Percentiles rank a stretch among this genome's conserved stretches.
phyloP scores from a whole-genome alignment of 768 basidiomycete genomes.

The Leccinum imitatum region DNA sequence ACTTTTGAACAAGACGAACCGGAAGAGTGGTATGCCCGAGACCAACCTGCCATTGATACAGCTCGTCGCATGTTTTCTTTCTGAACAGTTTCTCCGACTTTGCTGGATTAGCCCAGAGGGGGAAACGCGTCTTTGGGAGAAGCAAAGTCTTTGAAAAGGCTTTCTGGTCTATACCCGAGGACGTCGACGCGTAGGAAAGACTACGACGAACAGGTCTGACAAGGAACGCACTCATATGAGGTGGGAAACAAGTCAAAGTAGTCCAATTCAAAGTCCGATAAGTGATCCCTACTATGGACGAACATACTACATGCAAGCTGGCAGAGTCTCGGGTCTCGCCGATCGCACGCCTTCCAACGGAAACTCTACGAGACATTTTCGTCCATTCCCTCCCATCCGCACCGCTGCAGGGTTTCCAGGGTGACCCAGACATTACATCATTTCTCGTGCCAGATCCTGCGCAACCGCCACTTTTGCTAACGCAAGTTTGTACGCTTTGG shows the following conservation, averaged over 20 bases:
- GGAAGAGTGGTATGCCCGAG: conserved; percentile 20
- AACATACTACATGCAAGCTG: neutral
- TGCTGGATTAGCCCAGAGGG: conserved; percentile 66
- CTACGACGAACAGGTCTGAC: conserved; percentile 13
- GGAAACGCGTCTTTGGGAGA: conserved; percentile 81
- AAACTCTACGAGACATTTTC: conserved; percentile 1
- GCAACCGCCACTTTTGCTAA: neutral
- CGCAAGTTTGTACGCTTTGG: neutral
- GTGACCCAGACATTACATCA: neutral
- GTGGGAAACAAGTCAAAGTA: too few relatives aligned
- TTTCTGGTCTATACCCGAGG: conserved; percentile 28
- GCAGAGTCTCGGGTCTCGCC: neutral
- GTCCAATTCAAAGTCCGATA: too few relatives aligned
- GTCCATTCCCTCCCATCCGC: neutral
- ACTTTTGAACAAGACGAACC: neutral
- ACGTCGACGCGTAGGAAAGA: conserved; percentile 12
- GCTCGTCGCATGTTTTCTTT: conserved; percentile 61
- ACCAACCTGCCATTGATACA: conserved; percentile 78
- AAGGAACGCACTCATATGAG: conserved; percentile 1
- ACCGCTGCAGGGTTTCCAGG: neutral
- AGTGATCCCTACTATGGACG: too few relatives aligned
- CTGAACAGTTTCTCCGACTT: conserved; percentile 59
- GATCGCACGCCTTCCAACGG: neutral
- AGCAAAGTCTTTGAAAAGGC: conserved; percentile 63
- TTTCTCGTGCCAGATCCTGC: neutral